These are phyloP conservation scores for Aureobasidium sp. DNA, from an alignment of 2,329 filamentous ascomycete species.

Conservation along the genomic window DNA sequence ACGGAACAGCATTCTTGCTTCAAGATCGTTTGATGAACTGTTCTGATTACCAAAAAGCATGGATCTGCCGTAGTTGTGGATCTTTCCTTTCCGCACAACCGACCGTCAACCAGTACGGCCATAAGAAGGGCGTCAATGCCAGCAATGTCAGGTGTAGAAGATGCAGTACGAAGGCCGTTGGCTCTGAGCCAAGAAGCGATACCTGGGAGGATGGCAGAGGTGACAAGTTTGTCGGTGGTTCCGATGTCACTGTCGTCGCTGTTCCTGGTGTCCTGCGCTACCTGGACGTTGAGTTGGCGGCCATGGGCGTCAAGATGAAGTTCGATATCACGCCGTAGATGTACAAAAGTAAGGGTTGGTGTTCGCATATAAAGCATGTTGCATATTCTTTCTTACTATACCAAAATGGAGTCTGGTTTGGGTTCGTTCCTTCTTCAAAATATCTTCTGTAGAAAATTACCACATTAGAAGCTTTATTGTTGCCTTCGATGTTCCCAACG, in stretches of 20 bases:
- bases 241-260: constrained; percentile 83
- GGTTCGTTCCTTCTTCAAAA: background rate
- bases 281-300: constrained; percentile 87
- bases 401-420: constrained; percentile 10
- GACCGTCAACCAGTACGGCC: constrained; percentile 46
- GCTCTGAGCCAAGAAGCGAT: constrained; percentile 39
- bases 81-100: constrained; percentile 85
- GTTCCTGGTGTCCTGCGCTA: constrained; percentile 89
- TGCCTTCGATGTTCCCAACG: background rate
- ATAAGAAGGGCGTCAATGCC: constrained; percentile 20
- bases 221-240: constrained; percentile 74
- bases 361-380: background rate
- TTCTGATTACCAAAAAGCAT: constrained; percentile 82
- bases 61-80: constrained; percentile 83
- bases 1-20: constrained; percentile 88
- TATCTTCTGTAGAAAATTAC: too few relatives aligned
- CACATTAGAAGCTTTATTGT: background rate
- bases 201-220: constrained; percentile 88
- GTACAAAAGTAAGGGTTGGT: background rate
- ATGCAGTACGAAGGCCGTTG: constrained; percentile 25
- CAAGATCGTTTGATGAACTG: constrained; percentile 97
- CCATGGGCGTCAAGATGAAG: constrained; percentile 94
- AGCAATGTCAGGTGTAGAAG: constrained; percentile 26
- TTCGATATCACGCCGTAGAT: constrained; percentile 60
- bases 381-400: constrained; percentile 4